phyloP scores from a whole-genome alignment of 164 flowering plant species.

The Piper longum region DNA sequence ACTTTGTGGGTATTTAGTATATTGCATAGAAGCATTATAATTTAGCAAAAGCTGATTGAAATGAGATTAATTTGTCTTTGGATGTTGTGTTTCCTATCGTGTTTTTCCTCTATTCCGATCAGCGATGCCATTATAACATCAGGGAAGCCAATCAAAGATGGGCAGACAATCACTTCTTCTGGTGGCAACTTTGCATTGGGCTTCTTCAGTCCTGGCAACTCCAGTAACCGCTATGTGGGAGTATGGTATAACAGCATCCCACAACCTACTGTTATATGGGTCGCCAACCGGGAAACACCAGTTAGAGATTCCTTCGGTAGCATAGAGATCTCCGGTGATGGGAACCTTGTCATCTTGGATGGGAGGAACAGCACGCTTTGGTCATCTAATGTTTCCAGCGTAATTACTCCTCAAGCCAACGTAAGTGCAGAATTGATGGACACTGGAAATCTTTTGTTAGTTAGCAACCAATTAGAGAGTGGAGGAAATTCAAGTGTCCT shows the following conservation, averaged over 20 bases:
- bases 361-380: background rate
- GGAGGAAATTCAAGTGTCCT: background rate
- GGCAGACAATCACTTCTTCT: background rate
- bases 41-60: too few species aligned
- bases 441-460: conserved; percentile 12
- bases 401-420: background rate
- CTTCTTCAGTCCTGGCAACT: conserved; percentile 6
- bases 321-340: background rate
- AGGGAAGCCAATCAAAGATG: background rate
- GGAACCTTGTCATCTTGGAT: conserved; percentile 1
- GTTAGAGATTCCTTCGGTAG: conserved; percentile 1
- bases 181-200: conserved; percentile 4
- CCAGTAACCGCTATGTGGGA: conserved; percentile 2
- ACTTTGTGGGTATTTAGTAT: too few species aligned
- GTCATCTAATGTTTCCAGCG: background rate
- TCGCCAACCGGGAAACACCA: conserved; percentile 4
- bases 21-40: too few species aligned
- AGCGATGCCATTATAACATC: too few species aligned
- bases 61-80: too few species aligned
- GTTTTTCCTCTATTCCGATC: too few species aligned
- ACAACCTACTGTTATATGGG: conserved; percentile 1
- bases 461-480: background rate
- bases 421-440: conserved; percentile 8
- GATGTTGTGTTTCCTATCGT: too few species aligned
- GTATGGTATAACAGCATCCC: conserved; percentile 5